Conservation (phyloP, 164 flowering plant species). For the Akebia trifoliata region DNA sequence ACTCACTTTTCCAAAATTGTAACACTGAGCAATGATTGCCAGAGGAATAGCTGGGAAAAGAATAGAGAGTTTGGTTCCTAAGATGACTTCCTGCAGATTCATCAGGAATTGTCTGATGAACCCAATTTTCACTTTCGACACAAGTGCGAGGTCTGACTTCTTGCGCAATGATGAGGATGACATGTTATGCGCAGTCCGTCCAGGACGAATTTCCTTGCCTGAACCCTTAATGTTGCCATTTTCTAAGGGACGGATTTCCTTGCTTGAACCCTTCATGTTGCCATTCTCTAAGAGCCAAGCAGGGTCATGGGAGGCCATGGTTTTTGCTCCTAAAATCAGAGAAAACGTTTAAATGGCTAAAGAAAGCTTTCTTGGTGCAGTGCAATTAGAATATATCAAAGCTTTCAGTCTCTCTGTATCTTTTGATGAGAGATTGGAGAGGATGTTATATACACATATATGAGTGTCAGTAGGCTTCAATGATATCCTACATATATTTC, state of each 20-base stretch:
- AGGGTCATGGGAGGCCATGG: neutral
- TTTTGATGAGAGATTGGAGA: too few species aligned
- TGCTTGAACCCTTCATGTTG: conserved; percentile 43
- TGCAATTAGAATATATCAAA: too few species aligned
- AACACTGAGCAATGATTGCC: conserved; percentile 48
- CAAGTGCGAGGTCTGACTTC: conserved; percentile 55
- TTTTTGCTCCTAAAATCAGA: too few species aligned
- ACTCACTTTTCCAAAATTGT: conserved; percentile 48
- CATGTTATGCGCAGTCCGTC: conserved; percentile 68
- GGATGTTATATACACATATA: too few species aligned
- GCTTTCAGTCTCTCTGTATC: too few species aligned
- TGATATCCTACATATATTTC: too few species aligned
- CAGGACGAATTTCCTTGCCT: conserved; percentile 49
- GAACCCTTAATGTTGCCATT: conserved; percentile 23
- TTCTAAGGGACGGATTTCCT: conserved; percentile 34
- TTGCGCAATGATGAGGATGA: conserved; percentile 67
- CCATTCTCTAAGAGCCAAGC: conserved; percentile 13
- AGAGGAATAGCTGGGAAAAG: conserved; percentile 65
- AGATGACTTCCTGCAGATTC: conserved; percentile 64
- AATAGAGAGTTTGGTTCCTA: conserved; percentile 70
- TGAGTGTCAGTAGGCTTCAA: too few species aligned
- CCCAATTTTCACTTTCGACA: conserved; percentile 31
- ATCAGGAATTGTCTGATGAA: conserved; percentile 31
- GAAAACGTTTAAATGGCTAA: too few species aligned
- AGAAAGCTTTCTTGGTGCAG: too few species aligned